Conservation (phyloP, 805 yeast species). For the Jamesozyma piceae region DNA sequence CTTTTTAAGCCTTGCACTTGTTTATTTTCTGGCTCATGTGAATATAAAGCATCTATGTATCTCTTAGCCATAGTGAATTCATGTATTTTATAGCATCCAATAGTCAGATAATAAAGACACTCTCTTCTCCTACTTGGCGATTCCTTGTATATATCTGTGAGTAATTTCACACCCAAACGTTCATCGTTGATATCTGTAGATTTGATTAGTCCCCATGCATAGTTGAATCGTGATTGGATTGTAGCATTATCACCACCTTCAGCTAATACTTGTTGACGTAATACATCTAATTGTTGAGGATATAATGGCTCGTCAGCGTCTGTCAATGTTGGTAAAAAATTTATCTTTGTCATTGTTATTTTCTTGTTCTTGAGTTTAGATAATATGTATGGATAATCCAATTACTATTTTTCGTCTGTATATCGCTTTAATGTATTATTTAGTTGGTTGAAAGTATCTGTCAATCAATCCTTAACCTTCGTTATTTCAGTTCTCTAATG, state of each 20-base stretch:
- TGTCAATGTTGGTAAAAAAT: constrained; percentile 25
- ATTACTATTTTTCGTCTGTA: neutral
- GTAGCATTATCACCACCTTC: constrained; percentile 71
- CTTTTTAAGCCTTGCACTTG: constrained; percentile 67
- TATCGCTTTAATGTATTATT: no score
- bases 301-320: constrained; percentile 42
- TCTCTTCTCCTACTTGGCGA: constrained; percentile 82
- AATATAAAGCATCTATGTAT: constrained; percentile 68
- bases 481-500: no score
- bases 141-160: constrained; percentile 60
- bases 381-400: no score
- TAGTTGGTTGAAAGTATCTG: neutral
- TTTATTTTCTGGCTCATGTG: constrained; percentile 73
- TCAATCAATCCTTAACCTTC: neutral
- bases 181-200: constrained; percentile 55
- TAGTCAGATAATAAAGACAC: constrained; percentile 73
- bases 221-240: constrained; percentile 80
- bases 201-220: constrained; percentile 92
- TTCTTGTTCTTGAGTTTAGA: neutral
- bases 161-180: constrained; percentile 66
- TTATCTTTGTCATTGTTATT: constrained; percentile 3
- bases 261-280: constrained; percentile 65
- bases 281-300: constrained; percentile 62
- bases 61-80: constrained; percentile 80
- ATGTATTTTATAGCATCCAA: constrained; percentile 82